Evolutionary conservation across 306 rosid genomes (phyloP), one percentile per base, ranked within the genome.

Genomic region (Casuarina cunninghamiana): DNA sequence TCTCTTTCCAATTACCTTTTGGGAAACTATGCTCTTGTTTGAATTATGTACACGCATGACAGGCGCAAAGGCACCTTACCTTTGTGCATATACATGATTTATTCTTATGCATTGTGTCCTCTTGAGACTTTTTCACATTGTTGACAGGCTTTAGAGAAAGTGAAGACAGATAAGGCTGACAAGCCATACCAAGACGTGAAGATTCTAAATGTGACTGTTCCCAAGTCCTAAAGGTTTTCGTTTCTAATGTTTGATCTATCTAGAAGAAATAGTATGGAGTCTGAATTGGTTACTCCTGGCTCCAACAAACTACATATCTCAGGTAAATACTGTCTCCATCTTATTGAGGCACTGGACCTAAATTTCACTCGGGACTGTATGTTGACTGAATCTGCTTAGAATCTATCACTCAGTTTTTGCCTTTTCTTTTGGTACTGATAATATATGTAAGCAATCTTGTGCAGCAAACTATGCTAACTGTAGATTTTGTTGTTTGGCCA

Each of bases 131-230:
- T n/a, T 51, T n/a, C 41, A 45, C 43, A 9, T 63, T 75, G 3
- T 84, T 78, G 74, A 75, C 96, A 95, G 99, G 88, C 84, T 73
- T 86, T 93, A 76, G 99, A 95, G 83, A 95, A 93, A 77, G 97
- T 95, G 76, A 93, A 93, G 93, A 87, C 96, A 48, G 97, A 93
- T 92, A 95, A 76, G 85, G 66, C 79, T 12, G 97, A 93, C 75
- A 95, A 76, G 81, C 99, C 99, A 61, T 90, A 90, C 84, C 97
- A 91, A 83, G 99, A 93, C 85, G 97, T 95, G 77, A 93, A 91
- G 83, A 93, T 95, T 76, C 83, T 95, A 32, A 95, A 95, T 75
- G 99, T 95, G 21, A 91, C 99, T 10, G 97, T 93, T 39, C 99
- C 99, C 21, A 95, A 95, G 90, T 87, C 97, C 75, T 95, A 83